Evolutionary conservation across 2,329 filamentous ascomycete genomes (phyloP), one percentile per base, ranked within the genome.

Genomic region (Kalaharituber pfeilii): DNA sequence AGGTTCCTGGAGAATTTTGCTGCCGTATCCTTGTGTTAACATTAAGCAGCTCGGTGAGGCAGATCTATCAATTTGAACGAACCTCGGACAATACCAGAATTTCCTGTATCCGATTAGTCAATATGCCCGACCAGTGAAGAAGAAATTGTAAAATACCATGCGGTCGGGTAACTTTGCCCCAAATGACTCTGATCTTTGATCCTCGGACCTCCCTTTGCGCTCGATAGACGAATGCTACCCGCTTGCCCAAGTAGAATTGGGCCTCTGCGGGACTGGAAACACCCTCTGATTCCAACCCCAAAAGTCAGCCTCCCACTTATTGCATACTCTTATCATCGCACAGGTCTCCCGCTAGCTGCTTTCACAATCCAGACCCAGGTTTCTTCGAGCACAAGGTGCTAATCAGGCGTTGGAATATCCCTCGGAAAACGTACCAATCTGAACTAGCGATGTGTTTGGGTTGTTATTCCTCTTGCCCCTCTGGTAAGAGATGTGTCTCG

Each of bases 181-280:
- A 96, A 78, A 96, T 95, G 67, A 96, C 62, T 72, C 47, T 24
- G 28, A 26, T 54, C 52, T 96, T 96, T 72, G 87, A 89, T 71
- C 91, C 91, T 69, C 89, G 85, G 70, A 94, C 79, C 78, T 94
- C 86, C 75, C 82, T 88, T 75, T 86, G 82, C 67, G 82, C 89
- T 70, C 88, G 86, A 81, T 96, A 98, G 74, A 98, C 87, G 74
- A 87, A 98, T 72, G 91, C 91, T 72, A 96, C 81, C 77, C 88
- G 88, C 84, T 98, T 98, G 76, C 91, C 91, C 65, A 86, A 78
- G 78, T 98, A 98, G 84, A 95, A 95, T 81, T 82, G 85, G 73
- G 91, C 89, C 70, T 82, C 86, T 68, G 85, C 77, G 69, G 84
- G 80, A 78, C 85, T 80, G 68, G 94, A 87, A 68, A 96, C 91